Evolutionary conservation across 2,329 filamentous ascomycete species (phyloP), one percentile per base, ranked within the genome.

Genomic region (Ascochyta koolunga): DNA sequence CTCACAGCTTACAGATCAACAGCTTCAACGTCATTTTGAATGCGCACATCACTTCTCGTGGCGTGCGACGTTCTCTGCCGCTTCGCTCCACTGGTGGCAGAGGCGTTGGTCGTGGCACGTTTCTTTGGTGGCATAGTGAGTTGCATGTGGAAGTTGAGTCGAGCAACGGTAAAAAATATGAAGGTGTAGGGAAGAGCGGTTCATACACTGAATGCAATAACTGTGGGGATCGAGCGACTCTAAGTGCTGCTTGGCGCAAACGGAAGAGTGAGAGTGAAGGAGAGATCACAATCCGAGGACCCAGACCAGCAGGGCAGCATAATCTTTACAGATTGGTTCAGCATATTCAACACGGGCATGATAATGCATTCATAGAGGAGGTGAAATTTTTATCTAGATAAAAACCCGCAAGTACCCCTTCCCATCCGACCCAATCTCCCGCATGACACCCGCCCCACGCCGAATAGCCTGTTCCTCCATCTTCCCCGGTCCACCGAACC

Each of bases 361-460:
- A 35, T 29, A 22, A 9, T 15, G 11, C 11, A 10, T 9, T 16
- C 10, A 5, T 18, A 33, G 31, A 25, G 8, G 11, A 32, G 10
- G 15, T 33, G 10, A 2, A 25, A 9, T 10, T 18, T 1, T 44
- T 21, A 36, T 29, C 39, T 42, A 53, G 24, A 54, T 41, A 3
- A 54, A 36, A 8, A 54, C 33, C 25, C 45, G 45, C 35, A 54
- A 11, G 19, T 45, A 50, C 2, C 45, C 41, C 35, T 36, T 49
- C 13, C 45, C 50, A 19, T 53, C 43, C 16, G n/a, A 16, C 4
- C 33, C 51, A 31, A 13, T 19, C 11, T 50, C 51, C 25, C 51
- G 44, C 22, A 49, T 19, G 18, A 49, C 35, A 31, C 36, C 40
- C 2, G 22, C 29, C 13, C 35, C 44, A 6, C 22, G 15, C 6